Base-by-base conservation (phyloP, 2,329 filamentous ascomycete genomes). In the Lasiodiplodia hormozganensis region DNA sequence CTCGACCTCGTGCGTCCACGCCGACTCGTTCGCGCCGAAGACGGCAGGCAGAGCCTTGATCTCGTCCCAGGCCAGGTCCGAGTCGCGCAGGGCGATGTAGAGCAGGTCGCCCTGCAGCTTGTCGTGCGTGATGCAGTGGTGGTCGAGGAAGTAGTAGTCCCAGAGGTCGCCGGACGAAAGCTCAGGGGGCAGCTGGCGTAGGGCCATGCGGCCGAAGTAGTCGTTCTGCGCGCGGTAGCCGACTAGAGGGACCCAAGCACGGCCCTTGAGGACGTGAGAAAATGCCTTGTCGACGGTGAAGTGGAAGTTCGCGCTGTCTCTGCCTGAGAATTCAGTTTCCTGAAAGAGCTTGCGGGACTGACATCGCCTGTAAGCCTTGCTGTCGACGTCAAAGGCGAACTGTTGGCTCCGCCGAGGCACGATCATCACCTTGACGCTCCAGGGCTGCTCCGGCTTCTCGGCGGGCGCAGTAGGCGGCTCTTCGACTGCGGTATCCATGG, bases 101-200 rank as follows among this genome's bases (percentile, higher is more conserved):
- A 81, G 76, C 18, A 81, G 67, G 65, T 81, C 79, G 36, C 79
- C 79, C 51, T 78, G 78, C 74, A 80, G 74, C 70, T 81, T 81
- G 71, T 81, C 79, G 70, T 80, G 78, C 11, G 78, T 76, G 53
- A 81, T 77, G 69, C 79, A 81, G 68, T 81, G 78, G 38, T 80
- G 76, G 47, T 80, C 79, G 28, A 81, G 72, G 68, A 81, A 81
- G 3, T 76, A 73, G 54, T 79, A 78, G 62, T 81, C 77, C 79
- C 79, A 81, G 3, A 79, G 73, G 52, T 74, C 72, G n/a, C 74
- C 74, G 54, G 77, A 73, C 40, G 75, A 69, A 49, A 78, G 73
- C 49, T 80, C 76, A 21, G 73, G 72, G 2, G 77, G 75, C 2
- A 81, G 74, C 28, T 76, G 71, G 3, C 73, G 72, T 1, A 81